A percentile compares a stretch with the other conserved stretches of the same genome.
Evolutionary conservation across 176 grass and related monocot genomes (phyloP).

Genomic region (Aegilops speltoides): DNA sequence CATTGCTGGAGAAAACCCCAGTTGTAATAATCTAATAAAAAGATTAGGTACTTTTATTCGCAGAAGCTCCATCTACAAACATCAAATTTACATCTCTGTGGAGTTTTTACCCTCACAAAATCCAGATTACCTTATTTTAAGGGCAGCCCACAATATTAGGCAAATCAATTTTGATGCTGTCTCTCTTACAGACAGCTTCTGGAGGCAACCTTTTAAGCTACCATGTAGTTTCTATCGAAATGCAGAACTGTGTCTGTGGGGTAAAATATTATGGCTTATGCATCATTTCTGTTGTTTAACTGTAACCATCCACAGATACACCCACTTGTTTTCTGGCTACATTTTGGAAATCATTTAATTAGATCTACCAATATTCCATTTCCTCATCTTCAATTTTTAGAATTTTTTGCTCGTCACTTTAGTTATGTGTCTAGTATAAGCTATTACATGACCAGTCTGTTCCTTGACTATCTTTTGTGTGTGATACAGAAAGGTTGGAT

Average conservation of each 20-base stretch:
- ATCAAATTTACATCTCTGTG: neutral
- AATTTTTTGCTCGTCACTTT: neutral
- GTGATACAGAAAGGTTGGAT: constrained; percentile 82
- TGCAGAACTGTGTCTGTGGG: neutral
- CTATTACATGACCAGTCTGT: neutral
- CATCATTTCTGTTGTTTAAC: neutral
- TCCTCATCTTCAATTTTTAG: neutral
- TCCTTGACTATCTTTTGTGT: constrained; percentile 13
- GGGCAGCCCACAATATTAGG: neutral
- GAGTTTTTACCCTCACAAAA: neutral
- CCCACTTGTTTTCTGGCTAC: neutral
- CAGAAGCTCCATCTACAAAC: neutral
- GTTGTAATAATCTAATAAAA: neutral
- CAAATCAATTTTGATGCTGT: neutral
- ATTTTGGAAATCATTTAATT: no score
- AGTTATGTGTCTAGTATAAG: neutral
- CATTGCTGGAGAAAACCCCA: neutral
- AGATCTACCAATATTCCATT: neutral
- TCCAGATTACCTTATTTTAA: neutral
- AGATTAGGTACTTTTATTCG: neutral
- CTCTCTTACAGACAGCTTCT: neutral
- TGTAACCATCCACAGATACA: neutral
- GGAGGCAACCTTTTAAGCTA: neutral
- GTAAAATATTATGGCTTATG: neutral
- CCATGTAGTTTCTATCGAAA: constrained; percentile 2